Evolutionary conservation across 2,329 filamentous ascomycete species (phyloP).

Genomic region (Colletotrichum lindemuthianum): DNA sequence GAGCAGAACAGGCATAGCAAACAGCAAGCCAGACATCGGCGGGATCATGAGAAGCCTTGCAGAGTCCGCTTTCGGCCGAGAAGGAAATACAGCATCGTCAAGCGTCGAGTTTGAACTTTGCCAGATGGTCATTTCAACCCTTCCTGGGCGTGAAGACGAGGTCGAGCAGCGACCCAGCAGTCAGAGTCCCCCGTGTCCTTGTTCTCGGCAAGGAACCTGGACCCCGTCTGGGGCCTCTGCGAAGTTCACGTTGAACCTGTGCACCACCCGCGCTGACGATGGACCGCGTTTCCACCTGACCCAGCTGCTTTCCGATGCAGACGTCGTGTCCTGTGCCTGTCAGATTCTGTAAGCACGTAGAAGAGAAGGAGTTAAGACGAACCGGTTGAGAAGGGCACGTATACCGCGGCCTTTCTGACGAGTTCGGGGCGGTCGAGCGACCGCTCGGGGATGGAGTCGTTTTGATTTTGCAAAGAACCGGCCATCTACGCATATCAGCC

Average conservation of each 20-base stretch:
- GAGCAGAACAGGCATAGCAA: no score
- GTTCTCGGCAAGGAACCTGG: constrained; percentile 16
- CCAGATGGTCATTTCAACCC: neutral
- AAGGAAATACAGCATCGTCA: no score
- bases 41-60: no score
- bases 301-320: constrained; percentile 50
- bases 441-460: constrained; percentile 50
- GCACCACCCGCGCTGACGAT: constrained; percentile 29
- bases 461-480: constrained; percentile 37
- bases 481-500: constrained; percentile 9
- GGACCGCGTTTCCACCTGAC: constrained; percentile 45
- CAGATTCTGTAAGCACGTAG: neutral
- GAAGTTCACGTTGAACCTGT: constrained; percentile 21
- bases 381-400: constrained; percentile 46
- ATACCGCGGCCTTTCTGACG: constrained; percentile 43
- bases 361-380: neutral
- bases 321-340: constrained; percentile 39
- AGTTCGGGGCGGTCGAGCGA: constrained; percentile 47
- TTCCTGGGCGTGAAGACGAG: constrained; percentile 22
- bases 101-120: no score
- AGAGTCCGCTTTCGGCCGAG: no score
- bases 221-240: constrained; percentile 21
- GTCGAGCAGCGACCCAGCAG: constrained; percentile 26
- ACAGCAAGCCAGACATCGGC: no score
- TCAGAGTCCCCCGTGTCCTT: constrained; percentile 30